These are phyloP conservation scores for Cladophialophora immunda DNA, from an alignment of 2,329 filamentous ascomycete species.

Conservation along the genomic window DNA sequence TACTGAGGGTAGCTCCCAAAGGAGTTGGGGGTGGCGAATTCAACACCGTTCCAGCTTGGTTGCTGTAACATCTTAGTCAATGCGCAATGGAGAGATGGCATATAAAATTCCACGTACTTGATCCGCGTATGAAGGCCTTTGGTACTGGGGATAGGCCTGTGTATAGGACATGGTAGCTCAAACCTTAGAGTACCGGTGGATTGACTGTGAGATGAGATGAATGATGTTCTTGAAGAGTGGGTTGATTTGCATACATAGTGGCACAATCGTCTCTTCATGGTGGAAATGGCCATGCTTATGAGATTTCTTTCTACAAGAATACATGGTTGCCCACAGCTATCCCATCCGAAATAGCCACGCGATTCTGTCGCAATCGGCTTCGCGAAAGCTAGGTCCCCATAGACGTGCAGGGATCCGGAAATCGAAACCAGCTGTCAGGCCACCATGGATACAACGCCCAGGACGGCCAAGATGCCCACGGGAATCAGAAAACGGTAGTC, in stretches of 20 bases:
- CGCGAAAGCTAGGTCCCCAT: neutral
- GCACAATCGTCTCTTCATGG: slow-evolving; percentile 27
- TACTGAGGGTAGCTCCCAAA: slow-evolving; percentile 25
- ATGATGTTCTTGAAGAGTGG: slow-evolving; percentile 26
- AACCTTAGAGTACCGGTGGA: slow-evolving; percentile 22
- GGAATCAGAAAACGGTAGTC: neutral
- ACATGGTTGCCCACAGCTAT: too few relatives aligned
- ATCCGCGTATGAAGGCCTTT: slow-evolving; percentile 27
- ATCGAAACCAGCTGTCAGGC: neutral
- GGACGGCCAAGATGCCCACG: neutral
- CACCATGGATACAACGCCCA: neutral
- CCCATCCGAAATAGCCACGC: slow-evolving; percentile 2
- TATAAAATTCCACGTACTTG: slow-evolving; percentile 24
- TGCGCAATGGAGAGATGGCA: slow-evolving; percentile 9
- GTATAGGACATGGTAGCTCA: slow-evolving; percentile 30
- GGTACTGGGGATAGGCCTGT: slow-evolving; percentile 29
- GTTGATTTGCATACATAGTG: slow-evolving; percentile 23
- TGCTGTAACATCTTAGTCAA: slow-evolving; percentile 24
- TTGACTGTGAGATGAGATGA: slow-evolving; percentile 18
- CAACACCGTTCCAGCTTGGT: slow-evolving; percentile 33
- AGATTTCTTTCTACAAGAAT: slow-evolving; percentile 11
- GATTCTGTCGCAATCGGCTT: neutral
- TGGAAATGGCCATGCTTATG: slow-evolving; percentile 12
- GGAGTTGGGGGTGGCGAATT: slow-evolving; percentile 28
- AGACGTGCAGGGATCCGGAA: neutral